phyloP scores from a whole-genome alignment of 2,329 filamentous ascomycete genomes.

The Dactylellina leptospora region DNA sequence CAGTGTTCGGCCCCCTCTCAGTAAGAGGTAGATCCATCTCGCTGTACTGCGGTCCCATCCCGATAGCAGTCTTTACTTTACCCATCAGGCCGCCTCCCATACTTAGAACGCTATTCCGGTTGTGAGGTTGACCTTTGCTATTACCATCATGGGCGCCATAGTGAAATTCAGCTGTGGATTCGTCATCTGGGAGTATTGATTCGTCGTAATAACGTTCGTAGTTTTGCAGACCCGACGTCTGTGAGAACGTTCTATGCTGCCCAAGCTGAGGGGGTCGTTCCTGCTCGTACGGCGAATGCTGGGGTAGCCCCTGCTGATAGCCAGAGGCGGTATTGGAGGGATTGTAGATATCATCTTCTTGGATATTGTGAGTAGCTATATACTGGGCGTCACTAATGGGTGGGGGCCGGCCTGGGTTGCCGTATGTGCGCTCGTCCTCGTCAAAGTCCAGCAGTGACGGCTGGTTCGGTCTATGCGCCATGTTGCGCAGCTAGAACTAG shows the following conservation, averaged over 20 bases:
- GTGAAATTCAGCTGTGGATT: slow-evolving; percentile 79
- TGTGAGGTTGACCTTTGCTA: slow-evolving; percentile 65
- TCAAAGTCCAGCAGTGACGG: slow-evolving; percentile 57
- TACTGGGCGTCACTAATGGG: slow-evolving; percentile 55
- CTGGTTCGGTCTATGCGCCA: slow-evolving; percentile 52
- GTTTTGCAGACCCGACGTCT: slow-evolving; percentile 83
- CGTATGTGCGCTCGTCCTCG: slow-evolving; percentile 57
- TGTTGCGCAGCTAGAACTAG: slow-evolving; percentile 50
- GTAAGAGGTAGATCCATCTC: slow-evolving; percentile 98
- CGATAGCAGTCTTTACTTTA: slow-evolving; percentile 86
- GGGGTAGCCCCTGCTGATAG: slow-evolving; percentile 47
- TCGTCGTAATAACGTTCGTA: slow-evolving; percentile 92
- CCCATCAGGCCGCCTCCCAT: slow-evolving; percentile 88
- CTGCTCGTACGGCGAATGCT: slow-evolving; percentile 60
- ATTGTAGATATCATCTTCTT: slow-evolving; percentile 49
- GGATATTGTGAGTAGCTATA: slow-evolving; percentile 53
- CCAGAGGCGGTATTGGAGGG: slow-evolving; percentile 43
- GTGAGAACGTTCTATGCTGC: slow-evolving; percentile 68
- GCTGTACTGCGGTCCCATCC: slow-evolving; percentile 86
- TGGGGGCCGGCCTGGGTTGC: slow-evolving; percentile 56
- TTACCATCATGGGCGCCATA: slow-evolving; percentile 80
- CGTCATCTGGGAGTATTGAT: slow-evolving; percentile 68
- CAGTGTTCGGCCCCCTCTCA: slow-evolving; percentile 68
- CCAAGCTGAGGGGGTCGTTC: slow-evolving; percentile 56
- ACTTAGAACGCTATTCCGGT: slow-evolving; percentile 83